These are phyloP conservation scores for Trichoderma cornu-damae DNA, from an alignment of 2,329 filamentous ascomycete species.

Conservation along the genomic window DNA sequence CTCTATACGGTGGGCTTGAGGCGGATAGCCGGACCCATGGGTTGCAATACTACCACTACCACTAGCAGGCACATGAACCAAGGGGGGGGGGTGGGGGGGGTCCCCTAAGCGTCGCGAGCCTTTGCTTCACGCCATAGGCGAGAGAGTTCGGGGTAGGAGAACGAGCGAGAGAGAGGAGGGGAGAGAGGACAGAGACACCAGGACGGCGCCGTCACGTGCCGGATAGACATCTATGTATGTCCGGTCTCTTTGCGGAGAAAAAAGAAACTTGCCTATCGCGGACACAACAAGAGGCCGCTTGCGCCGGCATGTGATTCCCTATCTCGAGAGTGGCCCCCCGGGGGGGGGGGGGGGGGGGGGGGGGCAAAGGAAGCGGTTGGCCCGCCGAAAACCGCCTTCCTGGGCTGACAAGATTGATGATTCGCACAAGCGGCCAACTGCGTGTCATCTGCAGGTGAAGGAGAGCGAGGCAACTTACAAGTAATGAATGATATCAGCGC, in stretches of 20 bases:
- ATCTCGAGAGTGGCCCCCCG: background rate
- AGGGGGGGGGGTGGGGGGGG: background rate
- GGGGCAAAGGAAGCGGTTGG: background rate
- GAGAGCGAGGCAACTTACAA: background rate
- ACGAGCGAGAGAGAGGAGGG: background rate
- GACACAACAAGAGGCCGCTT: background rate
- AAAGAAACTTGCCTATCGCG: background rate
- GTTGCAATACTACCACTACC: no score
- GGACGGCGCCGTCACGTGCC: background rate
- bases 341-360: background rate
- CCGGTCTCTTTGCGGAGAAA: conserved; percentile 3
- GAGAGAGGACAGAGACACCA: background rate
- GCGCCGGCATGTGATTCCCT: background rate
- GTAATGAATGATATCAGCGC: no score
- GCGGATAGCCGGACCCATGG: background rate
- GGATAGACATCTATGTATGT: background rate
- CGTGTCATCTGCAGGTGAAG: background rate
- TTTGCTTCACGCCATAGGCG: background rate
- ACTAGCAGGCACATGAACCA: background rate
- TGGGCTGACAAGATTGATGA: background rate
- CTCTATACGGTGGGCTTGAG: conserved; percentile 4
- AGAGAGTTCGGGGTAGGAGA: background rate
- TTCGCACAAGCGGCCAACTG: background rate
- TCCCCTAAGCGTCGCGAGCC: background rate
- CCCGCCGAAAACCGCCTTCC: background rate